phyloP scores from a whole-genome alignment of 2,329 filamentous ascomycete genomes.

The Penicillium sp. region DNA sequence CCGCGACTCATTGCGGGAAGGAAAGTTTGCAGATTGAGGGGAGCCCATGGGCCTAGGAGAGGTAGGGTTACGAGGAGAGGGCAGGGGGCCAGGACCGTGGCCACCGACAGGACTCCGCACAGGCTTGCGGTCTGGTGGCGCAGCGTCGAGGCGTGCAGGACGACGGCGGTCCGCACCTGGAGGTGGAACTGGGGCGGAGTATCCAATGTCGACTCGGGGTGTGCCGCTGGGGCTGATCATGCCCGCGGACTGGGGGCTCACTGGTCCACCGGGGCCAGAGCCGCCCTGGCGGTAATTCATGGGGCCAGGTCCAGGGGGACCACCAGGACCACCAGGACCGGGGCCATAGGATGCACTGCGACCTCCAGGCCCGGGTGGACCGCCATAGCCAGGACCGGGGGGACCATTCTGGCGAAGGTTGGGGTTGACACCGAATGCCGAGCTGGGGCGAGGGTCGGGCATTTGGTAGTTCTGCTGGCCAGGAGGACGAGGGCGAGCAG shows the following conservation, averaged over 20 bases:
- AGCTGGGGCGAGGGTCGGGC: constrained; percentile 51
- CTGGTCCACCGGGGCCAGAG: constrained; percentile 35
- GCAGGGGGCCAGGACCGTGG: constrained; percentile 30
- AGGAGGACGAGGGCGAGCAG: constrained; percentile 43
- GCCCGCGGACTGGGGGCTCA: constrained; percentile 37
- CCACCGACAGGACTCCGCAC: constrained; percentile 40
- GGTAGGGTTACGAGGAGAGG: constrained; percentile 24
- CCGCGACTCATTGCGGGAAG: constrained; percentile 42
- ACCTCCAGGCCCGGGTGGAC: constrained; percentile 27
- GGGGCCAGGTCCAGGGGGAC: constrained; percentile 20
- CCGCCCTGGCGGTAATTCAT: constrained; percentile 41
- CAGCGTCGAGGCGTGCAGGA: constrained; percentile 37
- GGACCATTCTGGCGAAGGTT: constrained; percentile 51
- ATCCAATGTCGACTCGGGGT: constrained; percentile 54
- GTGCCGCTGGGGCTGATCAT: constrained; percentile 38
- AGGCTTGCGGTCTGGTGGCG: constrained; percentile 40
- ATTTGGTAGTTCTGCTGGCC: constrained; percentile 41
- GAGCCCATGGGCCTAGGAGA: constrained; percentile 38
- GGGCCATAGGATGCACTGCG: constrained; percentile 38
- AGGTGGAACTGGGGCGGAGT: constrained; percentile 53
- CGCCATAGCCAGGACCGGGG: constrained; percentile 40
- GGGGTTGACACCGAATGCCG: constrained; percentile 57
- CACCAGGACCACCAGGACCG: constrained; percentile 30
- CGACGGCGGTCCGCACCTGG: constrained; percentile 42
- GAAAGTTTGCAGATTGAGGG: constrained; percentile 41